phyloP scores from a whole-genome alignment of 1,139 yeast genomes.

The Suhomyces bribrorum region DNA sequence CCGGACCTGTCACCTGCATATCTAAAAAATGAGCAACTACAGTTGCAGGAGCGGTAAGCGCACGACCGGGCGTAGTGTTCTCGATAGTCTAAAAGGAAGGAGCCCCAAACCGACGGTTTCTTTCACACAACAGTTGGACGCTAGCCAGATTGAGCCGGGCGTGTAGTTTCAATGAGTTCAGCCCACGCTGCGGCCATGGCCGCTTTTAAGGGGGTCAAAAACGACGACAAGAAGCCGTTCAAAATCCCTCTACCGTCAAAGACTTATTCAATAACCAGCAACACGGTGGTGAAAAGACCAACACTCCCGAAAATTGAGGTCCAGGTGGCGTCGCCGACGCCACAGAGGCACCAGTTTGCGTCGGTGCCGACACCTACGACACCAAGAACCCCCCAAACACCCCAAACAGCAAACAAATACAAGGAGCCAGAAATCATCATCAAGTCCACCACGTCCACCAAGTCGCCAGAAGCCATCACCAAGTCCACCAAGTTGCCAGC shows the following conservation, averaged over 20 bases:
- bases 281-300: neutral
- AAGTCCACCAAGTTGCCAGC: no score
- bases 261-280: constrained; percentile 1
- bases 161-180: constrained; percentile 8
- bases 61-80: neutral
- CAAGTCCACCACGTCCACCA: neutral
- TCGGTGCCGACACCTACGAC: neutral
- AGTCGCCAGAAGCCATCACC: neutral
- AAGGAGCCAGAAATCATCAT: neutral
- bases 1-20: neutral
- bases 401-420: no score
- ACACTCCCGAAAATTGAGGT: constrained; percentile 8
- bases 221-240: constrained; percentile 12
- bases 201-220: constrained; percentile 20
- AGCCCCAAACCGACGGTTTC: no score
- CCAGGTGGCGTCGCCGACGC: constrained; percentile 4
- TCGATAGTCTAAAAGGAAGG: neutral
- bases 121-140: neutral
- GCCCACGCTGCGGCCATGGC: constrained; percentile 27
- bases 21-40: neutral
- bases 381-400: neutral
- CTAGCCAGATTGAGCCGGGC: neutral
- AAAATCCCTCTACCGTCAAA: constrained; percentile 7
- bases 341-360: constrained; percentile 1
- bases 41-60: neutral